Conservation (phyloP, 2,329 filamentous ascomycete species). For the Arthroderma sp. region DNA sequence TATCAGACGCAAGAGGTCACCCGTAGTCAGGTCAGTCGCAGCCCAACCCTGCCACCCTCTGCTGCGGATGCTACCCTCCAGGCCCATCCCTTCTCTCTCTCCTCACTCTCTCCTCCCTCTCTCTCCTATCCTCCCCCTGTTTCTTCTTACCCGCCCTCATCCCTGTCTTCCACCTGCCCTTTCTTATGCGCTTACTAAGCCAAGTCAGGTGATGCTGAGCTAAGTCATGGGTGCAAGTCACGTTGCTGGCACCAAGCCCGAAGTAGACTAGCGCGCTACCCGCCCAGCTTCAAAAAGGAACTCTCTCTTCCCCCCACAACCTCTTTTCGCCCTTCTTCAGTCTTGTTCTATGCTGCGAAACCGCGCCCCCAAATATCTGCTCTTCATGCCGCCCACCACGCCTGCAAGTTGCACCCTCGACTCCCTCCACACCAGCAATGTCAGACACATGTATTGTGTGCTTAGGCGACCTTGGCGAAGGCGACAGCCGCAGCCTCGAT, state of each 20-base stretch:
- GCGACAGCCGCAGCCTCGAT: slow-evolving; percentile 38
- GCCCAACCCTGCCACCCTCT: not conserved
- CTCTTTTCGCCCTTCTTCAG: slow-evolving; percentile 19
- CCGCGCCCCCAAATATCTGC: slow-evolving; percentile 12
- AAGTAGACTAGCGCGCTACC: slow-evolving; percentile 10
- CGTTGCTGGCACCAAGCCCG: slow-evolving; percentile 20
- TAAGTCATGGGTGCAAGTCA: slow-evolving; percentile 20
- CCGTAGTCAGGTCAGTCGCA: not conserved
- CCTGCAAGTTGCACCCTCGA: slow-evolving; percentile 21
- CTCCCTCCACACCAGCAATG: slow-evolving; percentile 36
- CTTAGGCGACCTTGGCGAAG: slow-evolving; percentile 55
- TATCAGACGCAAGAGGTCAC: too few relatives aligned
- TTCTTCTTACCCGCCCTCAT: not conserved
- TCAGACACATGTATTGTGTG: slow-evolving; percentile 61
- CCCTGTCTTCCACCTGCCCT: not conserved
- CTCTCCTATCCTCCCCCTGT: not conserved
- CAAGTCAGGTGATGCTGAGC: not conserved
- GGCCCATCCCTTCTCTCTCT: too few relatives aligned
- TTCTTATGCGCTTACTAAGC: not conserved
- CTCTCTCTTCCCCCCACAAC: slow-evolving; percentile 15
- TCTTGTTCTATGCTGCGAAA: slow-evolving; percentile 11
- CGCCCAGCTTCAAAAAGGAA: slow-evolving; percentile 34
- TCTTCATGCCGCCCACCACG: slow-evolving; percentile 31
- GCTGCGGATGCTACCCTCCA: not conserved
- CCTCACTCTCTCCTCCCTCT: not conserved